Percentiles rank a stretch among this genome's conserved stretches.
Conservation (phyloP, 1,284 basidiomycete species). For the Tilletia indica region DNA sequence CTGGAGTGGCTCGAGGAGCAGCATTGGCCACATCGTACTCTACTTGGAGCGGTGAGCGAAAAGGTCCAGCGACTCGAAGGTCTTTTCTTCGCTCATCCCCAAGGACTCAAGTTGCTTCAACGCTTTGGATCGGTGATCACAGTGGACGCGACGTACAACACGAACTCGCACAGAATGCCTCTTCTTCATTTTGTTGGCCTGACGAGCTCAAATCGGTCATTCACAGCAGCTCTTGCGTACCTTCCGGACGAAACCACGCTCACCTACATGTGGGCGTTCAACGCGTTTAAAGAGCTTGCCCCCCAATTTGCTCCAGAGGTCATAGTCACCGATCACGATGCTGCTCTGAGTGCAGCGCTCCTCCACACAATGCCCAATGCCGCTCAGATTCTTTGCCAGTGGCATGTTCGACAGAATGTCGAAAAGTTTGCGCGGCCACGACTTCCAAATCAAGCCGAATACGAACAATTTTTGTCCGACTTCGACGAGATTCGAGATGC, state of each 20-base stretch:
- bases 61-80: background rate
- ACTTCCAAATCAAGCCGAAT: background rate
- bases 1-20: conserved; percentile 6
- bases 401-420: conserved; percentile 15
- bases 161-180: background rate
- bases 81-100: conserved; percentile 1
- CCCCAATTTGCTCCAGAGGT: background rate
- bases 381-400: conserved; percentile 3
- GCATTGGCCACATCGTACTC: background rate
- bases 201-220: background rate
- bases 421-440: conserved; percentile 1
- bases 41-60: background rate
- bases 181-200: conserved; percentile 1
- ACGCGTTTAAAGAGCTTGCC: background rate
- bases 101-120: background rate
- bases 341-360: background rate
- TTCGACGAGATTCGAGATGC: conserved; percentile 9
- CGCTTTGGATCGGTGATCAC: background rate
- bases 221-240: conserved; percentile 1
- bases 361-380: background rate
- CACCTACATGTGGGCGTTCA: conserved; percentile 3
- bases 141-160: conserved; percentile 11
- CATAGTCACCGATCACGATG: conserved; percentile 8
- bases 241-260: background rate
- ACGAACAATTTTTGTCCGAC: background rate